Conservation (phyloP, 148 eudicot genomes). For the Rhododendron ovatum region DNA sequence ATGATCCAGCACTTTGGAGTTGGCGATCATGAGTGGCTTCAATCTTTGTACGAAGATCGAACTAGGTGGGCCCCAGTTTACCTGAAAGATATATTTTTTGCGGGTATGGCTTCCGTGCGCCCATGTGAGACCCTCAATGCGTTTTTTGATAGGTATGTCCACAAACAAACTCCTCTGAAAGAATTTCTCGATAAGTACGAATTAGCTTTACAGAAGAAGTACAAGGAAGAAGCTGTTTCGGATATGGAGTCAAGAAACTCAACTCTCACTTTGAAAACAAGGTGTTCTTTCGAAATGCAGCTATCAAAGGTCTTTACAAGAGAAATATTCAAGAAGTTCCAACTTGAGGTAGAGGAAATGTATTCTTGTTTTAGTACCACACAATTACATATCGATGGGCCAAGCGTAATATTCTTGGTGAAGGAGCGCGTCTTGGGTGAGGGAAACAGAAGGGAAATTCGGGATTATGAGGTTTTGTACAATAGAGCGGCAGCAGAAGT, state of each 20-base stretch:
- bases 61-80: conserved; percentile 66
- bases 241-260: conserved; percentile 59
- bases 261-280: conserved; percentile 46
- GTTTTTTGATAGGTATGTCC: conserved; percentile 59
- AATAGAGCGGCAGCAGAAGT: conserved; percentile 53
- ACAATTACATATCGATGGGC: conserved; percentile 55
- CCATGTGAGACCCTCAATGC: conserved; percentile 41
- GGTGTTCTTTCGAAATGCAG: conserved; percentile 62
- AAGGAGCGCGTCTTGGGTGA: conserved; percentile 57
- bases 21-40: conserved; percentile 61
- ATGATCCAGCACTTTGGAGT: conserved; percentile 56
- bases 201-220: conserved; percentile 55
- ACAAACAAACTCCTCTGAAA: conserved; percentile 69
- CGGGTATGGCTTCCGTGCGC: conserved; percentile 56
- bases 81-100: conserved; percentile 60
- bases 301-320: conserved; percentile 59
- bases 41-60: conserved; percentile 61
- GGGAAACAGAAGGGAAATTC: conserved; percentile 52
- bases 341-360: conserved; percentile 81
- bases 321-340: conserved; percentile 59
- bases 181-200: conserved; percentile 82
- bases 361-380: conserved; percentile 75
- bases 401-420: conserved; percentile 53
- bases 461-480: conserved; percentile 66
- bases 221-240: conserved; percentile 60